Conservation (phyloP, 2,329 filamentous ascomycete species). For the Fusarium nisikadoi region DNA sequence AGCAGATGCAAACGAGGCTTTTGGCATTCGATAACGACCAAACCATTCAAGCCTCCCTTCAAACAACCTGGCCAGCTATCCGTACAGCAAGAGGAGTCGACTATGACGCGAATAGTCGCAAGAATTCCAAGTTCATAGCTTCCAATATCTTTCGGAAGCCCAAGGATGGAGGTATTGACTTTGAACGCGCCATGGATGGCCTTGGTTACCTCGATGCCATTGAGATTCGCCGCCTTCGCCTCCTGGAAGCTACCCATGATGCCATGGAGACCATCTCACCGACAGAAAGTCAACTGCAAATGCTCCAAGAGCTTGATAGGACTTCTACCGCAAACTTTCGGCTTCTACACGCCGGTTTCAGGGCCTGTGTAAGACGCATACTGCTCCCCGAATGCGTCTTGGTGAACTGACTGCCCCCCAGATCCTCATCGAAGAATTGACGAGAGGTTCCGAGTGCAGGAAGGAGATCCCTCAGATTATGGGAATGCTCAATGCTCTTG, state of each 20-base stretch:
- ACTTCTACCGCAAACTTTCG: constrained; percentile 45
- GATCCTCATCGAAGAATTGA: constrained; percentile 45
- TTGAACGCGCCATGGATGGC: constrained; percentile 43
- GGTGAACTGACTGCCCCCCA: constrained; percentile 17
- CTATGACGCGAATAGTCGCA: constrained; percentile 44
- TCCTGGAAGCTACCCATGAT: constrained; percentile 40
- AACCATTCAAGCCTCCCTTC: constrained; percentile 31
- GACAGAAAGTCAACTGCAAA: constrained; percentile 20
- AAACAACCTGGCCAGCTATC: constrained; percentile 32
- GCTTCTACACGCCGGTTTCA: constrained; percentile 49
- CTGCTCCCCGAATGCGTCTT: background rate
- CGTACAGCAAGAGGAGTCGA: constrained; percentile 23
- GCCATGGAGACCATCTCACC: constrained; percentile 21
- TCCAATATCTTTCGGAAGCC: constrained; percentile 43
- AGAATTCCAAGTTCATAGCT: constrained; percentile 40
- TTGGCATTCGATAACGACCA: constrained; percentile 47
- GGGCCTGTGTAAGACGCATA: constrained; percentile 45
- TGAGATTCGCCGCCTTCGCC: constrained; percentile 47
- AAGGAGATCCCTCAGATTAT: constrained; percentile 42
- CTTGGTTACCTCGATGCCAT: constrained; percentile 48
- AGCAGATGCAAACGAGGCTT: constrained; percentile 46
- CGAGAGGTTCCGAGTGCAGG: constrained; percentile 2
- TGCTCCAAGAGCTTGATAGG: constrained; percentile 47
- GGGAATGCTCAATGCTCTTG: constrained; percentile 51
- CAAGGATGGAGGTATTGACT: constrained; percentile 45